Base-by-base conservation (phyloP, 2,329 filamentous ascomycete genomes). In the Daldinia sp. region DNA sequence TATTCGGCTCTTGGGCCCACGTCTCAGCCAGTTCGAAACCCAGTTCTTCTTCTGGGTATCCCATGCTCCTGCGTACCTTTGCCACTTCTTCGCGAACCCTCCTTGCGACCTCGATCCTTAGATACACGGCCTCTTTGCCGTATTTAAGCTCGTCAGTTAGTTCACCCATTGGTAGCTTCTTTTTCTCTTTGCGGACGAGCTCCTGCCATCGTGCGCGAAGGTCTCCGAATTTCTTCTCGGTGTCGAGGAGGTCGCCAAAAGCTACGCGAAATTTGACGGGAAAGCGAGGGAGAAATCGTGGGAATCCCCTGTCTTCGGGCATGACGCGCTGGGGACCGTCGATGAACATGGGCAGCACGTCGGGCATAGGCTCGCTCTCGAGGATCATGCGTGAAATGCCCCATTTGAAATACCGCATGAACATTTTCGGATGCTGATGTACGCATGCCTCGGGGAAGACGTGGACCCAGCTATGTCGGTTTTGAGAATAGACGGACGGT, bases 351-450 rank as follows among this genome's bases (percentile, higher is more conserved):
- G 95, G 93, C 32, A 99, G 85, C 17, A 99, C 85, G 69, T 96
- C 92, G 0, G 95, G 95, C 65, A 91, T 89, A 2, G 93, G 92
- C 49, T 94, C 91, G 47, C 90, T 87, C 77, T 99, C 95, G 47
- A 99, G 86, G 60, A 99, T 95, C 60, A 98, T 83, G 1, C 95
- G 87, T 5, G 94, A 93, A 1, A 98, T 84, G 1, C 95, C 95
- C 95, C 95, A 99, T 81, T 97, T 97, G 86, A 98, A 98, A 79
- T 99, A 99, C 27, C 95, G 90, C 83, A 98, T 89, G 6, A 89
- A 87, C 71, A 88, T 87, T 39, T 88, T 81, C 1, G 90, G 85
- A 68, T 93, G 89, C 79, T 99, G 95, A 77, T 98, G 94, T 45
- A 97, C 93, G 77, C 91, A 93, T 48, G 93, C 95, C 78, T 99